A percentile compares a stretch with the other conserved stretches of the same genome.
phyloP scores from a whole-genome alignment of 2,329 filamentous ascomycete species.

The Pyricularia grisea region DNA sequence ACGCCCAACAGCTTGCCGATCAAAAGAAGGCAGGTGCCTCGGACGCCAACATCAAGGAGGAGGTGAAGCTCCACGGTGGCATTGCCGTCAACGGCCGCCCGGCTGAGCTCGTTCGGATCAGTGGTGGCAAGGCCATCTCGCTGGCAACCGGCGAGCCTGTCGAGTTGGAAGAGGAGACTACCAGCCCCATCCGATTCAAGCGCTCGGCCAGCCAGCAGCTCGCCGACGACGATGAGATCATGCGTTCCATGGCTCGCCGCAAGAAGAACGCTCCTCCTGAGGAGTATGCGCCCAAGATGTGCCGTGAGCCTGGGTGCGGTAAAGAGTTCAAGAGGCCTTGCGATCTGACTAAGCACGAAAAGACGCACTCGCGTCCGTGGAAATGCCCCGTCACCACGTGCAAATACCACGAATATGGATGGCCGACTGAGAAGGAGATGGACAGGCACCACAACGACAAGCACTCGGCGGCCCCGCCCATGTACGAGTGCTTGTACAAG shows the following conservation, averaged over 20 bases:
- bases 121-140: constrained; percentile 70
- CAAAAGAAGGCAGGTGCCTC: constrained; percentile 45
- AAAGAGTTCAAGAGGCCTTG: constrained; percentile 97
- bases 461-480: constrained; percentile 69
- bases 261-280: constrained; percentile 88
- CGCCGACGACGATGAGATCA: constrained; percentile 72
- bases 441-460: constrained; percentile 96
- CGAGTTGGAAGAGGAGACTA: constrained; percentile 39
- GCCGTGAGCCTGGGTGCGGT: constrained; percentile 64
- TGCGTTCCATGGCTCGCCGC: constrained; percentile 88
- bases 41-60: constrained; percentile 53
- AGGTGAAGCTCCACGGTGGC: constrained; percentile 73
- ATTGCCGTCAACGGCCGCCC: constrained; percentile 73
- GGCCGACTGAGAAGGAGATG: constrained; percentile 96
- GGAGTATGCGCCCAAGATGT: constrained; percentile 71
- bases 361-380: constrained; percentile 93
- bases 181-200: constrained; percentile 47
- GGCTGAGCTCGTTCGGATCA: constrained; percentile 74
- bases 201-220: constrained; percentile 59
- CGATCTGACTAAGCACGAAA: constrained; percentile 95
- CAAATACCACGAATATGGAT: constrained; percentile 85
- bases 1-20: constrained; percentile 75
- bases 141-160: constrained; percentile 61
- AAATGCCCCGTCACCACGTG: constrained; percentile 77
- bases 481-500: constrained; percentile 75